Base-by-base conservation (phyloP, 2,329 filamentous ascomycete genomes). In the Penicillium sp. region DNA sequence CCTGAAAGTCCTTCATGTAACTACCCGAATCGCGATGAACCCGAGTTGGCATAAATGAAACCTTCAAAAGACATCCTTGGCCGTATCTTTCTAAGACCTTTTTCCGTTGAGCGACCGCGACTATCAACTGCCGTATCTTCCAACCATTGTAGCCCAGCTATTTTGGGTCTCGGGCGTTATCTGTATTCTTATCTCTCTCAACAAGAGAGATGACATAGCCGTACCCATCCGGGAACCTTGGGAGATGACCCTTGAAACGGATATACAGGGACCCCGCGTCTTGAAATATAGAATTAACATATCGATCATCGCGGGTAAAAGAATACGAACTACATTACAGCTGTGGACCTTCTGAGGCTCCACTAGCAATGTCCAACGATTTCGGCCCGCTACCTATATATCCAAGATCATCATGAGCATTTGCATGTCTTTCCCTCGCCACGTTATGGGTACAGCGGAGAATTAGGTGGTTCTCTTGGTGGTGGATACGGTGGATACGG, bases 371-470 rank as follows among this genome's bases (percentile, higher is more conserved):
- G 3, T 20, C 6, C 15, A 6, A 10, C n/a, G 6, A 20, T 3
- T 18, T 18, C n/a, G 13, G 15, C 15, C 15, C 10, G 9, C 7
- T 20, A 18, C 32, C 15, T 20, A 35, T 5, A 35, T 18, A 4
- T 10, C 32, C 15, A 13, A 20, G 6, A 15, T 20, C 27, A 41
- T 27, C 2, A 56, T 56, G 54, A 52, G 54, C 25, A 52, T 56
- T 33, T 56, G 52, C 29, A 52, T 56, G 51, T 56, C 54, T 9
- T 43, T 54, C 15, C 54, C 54, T 8, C 52, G 39, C 8, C 54
- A 39, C 15, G 32, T 7, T 33, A 18, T 33, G 32, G 32, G 3
- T 42, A 46, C 23, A 40, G 49, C 10, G 50, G 43, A 18, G 28
- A 44, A 32, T 44, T 41, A n/a, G 50, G 47, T 5, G 43, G 39